A percentile compares a stretch with the other conserved stretches of the same genome.
phyloP scores from a whole-genome alignment of 1,139 yeast species.

The Geotrichum klebahnii region DNA sequence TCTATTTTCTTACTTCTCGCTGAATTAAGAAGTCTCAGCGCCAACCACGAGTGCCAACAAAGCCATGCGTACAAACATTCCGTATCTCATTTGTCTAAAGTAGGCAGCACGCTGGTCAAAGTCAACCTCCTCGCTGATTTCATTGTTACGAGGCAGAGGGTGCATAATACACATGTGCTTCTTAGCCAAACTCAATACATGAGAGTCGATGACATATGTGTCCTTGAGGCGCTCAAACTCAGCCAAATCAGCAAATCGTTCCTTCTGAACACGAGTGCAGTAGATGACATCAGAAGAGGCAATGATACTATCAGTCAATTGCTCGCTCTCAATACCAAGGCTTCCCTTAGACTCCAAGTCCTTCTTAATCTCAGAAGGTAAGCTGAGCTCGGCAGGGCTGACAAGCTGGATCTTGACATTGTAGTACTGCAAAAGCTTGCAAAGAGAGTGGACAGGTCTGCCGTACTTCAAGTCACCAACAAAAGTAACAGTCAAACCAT shows the following conservation, averaged over 20 bases:
- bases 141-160: conserved; percentile 95
- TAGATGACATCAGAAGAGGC: conserved; percentile 90
- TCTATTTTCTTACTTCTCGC: background rate
- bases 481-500: conserved; percentile 95
- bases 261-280: conserved; percentile 98
- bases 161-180: conserved; percentile 99
- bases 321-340: conserved; percentile 68
- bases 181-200: conserved; percentile 84
- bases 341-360: conserved; percentile 63
- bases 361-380: conserved; percentile 69
- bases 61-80: conserved; percentile 98
- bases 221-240: conserved; percentile 89
- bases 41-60: conserved; percentile 96
- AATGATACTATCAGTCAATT: conserved; percentile 75
- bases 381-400: conserved; percentile 78
- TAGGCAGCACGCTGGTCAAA: conserved; percentile 98
- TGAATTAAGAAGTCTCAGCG: conserved; percentile 34
- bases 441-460: conserved; percentile 96
- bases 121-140: conserved; percentile 96
- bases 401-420: conserved; percentile 91
- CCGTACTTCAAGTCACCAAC: conserved; percentile 99
- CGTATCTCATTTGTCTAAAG: conserved; percentile 98
- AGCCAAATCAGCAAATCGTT: conserved; percentile 72
- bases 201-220: conserved; percentile 87
- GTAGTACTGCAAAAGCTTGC: conserved; percentile 84